Evolutionary conservation across 352 stramenopile species (phyloP).

Genomic region (Pythium volutum): DNA sequence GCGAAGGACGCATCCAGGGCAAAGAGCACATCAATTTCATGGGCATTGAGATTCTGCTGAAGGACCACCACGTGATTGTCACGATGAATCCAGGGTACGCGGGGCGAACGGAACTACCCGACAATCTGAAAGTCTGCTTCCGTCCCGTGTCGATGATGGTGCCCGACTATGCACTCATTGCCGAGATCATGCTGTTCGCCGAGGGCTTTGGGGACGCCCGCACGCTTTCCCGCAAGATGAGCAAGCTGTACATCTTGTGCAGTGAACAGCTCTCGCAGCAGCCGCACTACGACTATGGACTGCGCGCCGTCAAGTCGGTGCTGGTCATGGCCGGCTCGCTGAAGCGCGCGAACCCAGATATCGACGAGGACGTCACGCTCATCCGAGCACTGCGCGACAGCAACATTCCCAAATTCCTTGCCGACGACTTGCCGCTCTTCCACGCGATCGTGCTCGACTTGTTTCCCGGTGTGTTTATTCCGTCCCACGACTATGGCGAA

Average conservation of each 20-base stretch:
- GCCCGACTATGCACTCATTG: conserved; percentile 89
- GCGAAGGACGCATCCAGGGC: conserved; percentile 90
- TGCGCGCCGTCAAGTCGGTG: conserved; percentile 94
- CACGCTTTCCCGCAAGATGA: conserved; percentile 90
- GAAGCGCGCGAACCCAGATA: conserved; percentile 93
- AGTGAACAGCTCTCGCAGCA: conserved; percentile 94
- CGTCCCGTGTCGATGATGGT: conserved; percentile 93
- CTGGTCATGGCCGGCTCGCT: conserved; percentile 92
- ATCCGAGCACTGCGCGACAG: conserved; percentile 95
- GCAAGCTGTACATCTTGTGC: conserved; percentile 88
- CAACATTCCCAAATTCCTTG: conserved; percentile 96
- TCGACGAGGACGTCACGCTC: conserved; percentile 92
- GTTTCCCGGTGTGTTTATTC: conserved; percentile 92
- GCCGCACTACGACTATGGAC: conserved; percentile 94
- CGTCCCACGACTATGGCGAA: conserved; percentile 92
- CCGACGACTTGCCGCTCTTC: conserved; percentile 93
- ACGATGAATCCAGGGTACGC: conserved; percentile 95
- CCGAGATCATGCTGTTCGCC: conserved; percentile 93
- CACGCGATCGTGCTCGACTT: conserved; percentile 93
- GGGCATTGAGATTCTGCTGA: conserved; percentile 78
- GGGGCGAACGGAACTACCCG: conserved; percentile 88
- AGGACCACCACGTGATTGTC: conserved; percentile 34
- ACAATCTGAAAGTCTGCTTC: conserved; percentile 94
- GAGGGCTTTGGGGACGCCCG: conserved; percentile 90
- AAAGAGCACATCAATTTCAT: conserved; percentile 93